Base-by-base conservation (phyloP, 192 early-diverging fungal genomes). In the Linnemannia schmuckeri region DNA sequence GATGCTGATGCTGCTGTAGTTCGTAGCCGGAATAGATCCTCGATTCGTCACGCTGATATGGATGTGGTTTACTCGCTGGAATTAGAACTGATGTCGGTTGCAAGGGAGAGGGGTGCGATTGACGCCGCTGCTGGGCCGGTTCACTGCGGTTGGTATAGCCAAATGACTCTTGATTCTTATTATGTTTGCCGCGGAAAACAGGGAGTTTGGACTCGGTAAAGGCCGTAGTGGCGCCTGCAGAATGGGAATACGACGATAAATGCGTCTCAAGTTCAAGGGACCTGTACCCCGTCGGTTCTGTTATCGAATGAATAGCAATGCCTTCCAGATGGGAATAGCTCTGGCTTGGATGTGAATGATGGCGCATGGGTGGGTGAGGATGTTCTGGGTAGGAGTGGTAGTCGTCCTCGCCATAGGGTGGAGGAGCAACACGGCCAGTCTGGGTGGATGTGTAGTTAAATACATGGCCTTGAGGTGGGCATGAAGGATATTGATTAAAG, bases 81-180 rank as follows among this genome's bases (percentile, higher is more conserved):
- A 5, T 15, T 66, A 30, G 12, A 13, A 24, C 61, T 2, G 61
- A 66, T 3, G 61, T 66, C 13, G 13, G 30, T 13, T 33, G 61
- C 10, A 30, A 66, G 7, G 61, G 61, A 15, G 61, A 66, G 7
- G 61, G 30, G 30, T 66, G 8, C 27, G 61, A 66, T 15, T 30
- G 9, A 12, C 61, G n/a, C 30, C 61, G 61, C 30, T 66, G 27
- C 27, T 35, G 61, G 12, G 30, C 61, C 33, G 27, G 61, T 15
- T 66, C 61, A 33, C 4, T 33, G 13, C 61, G 30, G 12, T 12
- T 30, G 12, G 30, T 30, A 10, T 33, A 30, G 61, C 30, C 13
- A 66, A 79, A 27, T 2, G 78, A 79, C 13, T 41, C 78, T 57
- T 79, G 71, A 52, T 79, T 72, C 55, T 73, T 79, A 27, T 30